Evolutionary conservation across 1,139 yeast species (phyloP).

Genomic region (Sugiyamaella grinbergsii): DNA sequence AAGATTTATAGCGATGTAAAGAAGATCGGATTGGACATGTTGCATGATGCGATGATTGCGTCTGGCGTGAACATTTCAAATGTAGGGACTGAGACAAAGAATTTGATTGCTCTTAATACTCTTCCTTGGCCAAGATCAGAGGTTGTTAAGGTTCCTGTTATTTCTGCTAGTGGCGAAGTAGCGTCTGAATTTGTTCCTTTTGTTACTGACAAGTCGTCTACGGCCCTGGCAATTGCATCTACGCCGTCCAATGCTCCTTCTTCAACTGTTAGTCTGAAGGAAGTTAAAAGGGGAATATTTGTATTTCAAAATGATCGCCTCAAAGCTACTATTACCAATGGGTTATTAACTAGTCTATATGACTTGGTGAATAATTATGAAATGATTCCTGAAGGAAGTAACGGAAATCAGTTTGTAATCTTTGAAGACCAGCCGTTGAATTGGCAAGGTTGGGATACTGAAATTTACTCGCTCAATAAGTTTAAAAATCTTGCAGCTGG

Average conservation of each 20-base stretch:
- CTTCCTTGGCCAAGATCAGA: slow-evolving; percentile 70
- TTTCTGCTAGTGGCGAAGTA: slow-evolving; percentile 15
- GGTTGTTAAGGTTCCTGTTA: slow-evolving; percentile 47
- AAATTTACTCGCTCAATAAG: slow-evolving; percentile 76
- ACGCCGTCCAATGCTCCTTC: slow-evolving; percentile 18
- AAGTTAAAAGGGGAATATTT: slow-evolving; percentile 47
- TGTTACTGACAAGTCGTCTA: slow-evolving; percentile 9
- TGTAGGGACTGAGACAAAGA: neutral
- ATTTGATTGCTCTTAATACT: slow-evolving; percentile 51
- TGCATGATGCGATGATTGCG: slow-evolving; percentile 47
- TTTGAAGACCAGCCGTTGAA: slow-evolving; percentile 88
- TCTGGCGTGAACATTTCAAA: slow-evolving; percentile 16
- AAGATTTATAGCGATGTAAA: slow-evolving; percentile 68
- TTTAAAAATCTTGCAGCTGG: slow-evolving; percentile 52
- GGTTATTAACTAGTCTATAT: slow-evolving; percentile 63
- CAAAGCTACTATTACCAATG: slow-evolving; percentile 58
- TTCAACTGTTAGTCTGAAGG: slow-evolving; percentile 37
- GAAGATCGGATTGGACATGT: slow-evolving; percentile 54
- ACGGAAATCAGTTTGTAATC: slow-evolving; percentile 72
- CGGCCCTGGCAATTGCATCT: slow-evolving; percentile 30
- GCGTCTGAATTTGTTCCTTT: slow-evolving; percentile 24
- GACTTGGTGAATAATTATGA: slow-evolving; percentile 66
- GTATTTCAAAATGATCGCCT: slow-evolving; percentile 61
- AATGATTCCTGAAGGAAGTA: slow-evolving; percentile 60
- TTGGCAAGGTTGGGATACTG: slow-evolving; percentile 98